phyloP scores from a whole-genome alignment of 371 early-diverging fungal genomes.

The Basidiobolus meristosporus region DNA sequence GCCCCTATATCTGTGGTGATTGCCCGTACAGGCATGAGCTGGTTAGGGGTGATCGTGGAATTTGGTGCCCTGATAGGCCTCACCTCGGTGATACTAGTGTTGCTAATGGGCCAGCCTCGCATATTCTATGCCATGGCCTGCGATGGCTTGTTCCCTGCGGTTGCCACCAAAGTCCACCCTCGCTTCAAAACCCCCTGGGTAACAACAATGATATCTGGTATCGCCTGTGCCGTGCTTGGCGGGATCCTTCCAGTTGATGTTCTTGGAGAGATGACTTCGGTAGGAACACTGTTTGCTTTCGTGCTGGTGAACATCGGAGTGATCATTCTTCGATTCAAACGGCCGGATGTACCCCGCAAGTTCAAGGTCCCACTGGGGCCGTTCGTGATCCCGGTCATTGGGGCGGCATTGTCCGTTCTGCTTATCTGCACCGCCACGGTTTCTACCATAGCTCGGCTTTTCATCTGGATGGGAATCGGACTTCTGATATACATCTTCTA shows the following conservation, averaged over 20 bases:
- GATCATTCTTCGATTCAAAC: constrained; percentile 49
- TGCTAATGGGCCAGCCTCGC: too few species aligned
- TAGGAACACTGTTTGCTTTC: constrained; percentile 74
- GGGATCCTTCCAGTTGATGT: constrained; percentile 64
- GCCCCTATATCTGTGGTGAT: constrained; percentile 51
- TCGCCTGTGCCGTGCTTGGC: constrained; percentile 41
- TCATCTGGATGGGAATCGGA: constrained; percentile 46
- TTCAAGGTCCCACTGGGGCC: constrained; percentile 63
- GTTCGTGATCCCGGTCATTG: too few species aligned
- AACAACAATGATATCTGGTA: constrained; percentile 44
- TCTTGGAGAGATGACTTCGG: constrained; percentile 68
- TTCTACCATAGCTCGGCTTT: constrained; percentile 21
- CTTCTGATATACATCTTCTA: constrained; percentile 41
- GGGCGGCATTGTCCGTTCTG: constrained; percentile 29
- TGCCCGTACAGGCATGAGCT: constrained; percentile 22
- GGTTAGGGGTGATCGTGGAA: constrained; percentile 50
- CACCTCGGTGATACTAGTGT: constrained; percentile 52
- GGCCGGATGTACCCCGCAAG: constrained; percentile 45
- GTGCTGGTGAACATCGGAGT: too few species aligned
- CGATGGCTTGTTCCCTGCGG: constrained; percentile 9
- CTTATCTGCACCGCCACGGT: constrained; percentile 42
- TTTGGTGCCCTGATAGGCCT: constrained; percentile 64
- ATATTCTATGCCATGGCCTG: constrained; percentile 69
- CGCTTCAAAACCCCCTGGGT: constrained; percentile 50
- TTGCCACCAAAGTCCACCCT: constrained; percentile 17